phyloP scores from a whole-genome alignment of 73 alveolate genomes.

The Uronychia setigera region DNA sequence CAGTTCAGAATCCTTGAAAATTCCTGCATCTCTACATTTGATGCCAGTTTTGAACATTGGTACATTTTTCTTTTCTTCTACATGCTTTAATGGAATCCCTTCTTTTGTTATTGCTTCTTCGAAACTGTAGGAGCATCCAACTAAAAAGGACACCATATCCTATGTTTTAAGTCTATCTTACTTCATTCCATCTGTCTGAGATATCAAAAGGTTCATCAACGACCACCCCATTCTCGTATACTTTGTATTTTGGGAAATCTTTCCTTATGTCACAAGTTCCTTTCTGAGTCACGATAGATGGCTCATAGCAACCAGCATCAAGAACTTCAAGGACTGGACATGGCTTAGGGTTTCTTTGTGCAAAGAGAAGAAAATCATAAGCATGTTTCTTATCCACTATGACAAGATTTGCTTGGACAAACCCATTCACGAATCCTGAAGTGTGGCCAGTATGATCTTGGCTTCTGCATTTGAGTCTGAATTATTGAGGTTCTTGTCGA shows the following conservation, averaged over 20 bases:
- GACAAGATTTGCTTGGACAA: slow-evolving; percentile 77
- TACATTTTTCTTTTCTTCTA: slow-evolving; percentile 66
- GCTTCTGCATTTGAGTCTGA: slow-evolving; percentile 50
- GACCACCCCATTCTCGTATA: slow-evolving; percentile 55
- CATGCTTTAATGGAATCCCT: slow-evolving; percentile 49
- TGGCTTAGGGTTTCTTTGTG: slow-evolving; percentile 73
- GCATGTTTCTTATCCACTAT: slow-evolving; percentile 65
- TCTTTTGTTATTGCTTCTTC: slow-evolving; percentile 54
- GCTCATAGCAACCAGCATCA: slow-evolving; percentile 28
- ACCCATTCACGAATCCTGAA: slow-evolving; percentile 30
- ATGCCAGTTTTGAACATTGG: slow-evolving; percentile 79
- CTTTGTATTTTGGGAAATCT: slow-evolving; percentile 76
- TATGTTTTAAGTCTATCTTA: not conserved
- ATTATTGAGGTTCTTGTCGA: slow-evolving; percentile 26
- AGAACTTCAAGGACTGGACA: slow-evolving; percentile 80
- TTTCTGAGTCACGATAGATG: slow-evolving; percentile 18
- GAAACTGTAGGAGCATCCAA: slow-evolving; percentile 85
- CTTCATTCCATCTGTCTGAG: slow-evolving; percentile 26
- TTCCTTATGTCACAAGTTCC: slow-evolving; percentile 65
- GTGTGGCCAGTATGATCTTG: slow-evolving; percentile 29
- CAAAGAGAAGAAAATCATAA: slow-evolving; percentile 59
- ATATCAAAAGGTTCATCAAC: slow-evolving; percentile 10
- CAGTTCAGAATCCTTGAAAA: slow-evolving; percentile 45
- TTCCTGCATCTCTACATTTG: slow-evolving; percentile 56
- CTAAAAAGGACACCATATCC: slow-evolving; percentile 60